Conservation (phyloP, 495 filamentous ascomycete genomes). For the Terfezia claveryi region DNA sequence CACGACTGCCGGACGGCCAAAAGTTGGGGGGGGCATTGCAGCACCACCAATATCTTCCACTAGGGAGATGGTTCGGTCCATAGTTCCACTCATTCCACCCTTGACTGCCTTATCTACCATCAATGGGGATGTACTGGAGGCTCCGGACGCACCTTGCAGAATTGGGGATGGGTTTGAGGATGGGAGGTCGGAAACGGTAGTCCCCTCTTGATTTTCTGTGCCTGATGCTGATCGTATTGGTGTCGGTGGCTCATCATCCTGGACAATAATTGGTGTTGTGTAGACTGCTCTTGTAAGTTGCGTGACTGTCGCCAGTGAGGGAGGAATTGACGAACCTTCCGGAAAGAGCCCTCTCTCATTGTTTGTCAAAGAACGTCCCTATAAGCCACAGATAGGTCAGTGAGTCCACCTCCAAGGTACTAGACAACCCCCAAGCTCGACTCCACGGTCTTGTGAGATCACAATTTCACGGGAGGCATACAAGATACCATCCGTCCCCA, state of each 20-base stretch:
- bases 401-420: conserved; percentile 4
- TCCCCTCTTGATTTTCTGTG: not conserved
- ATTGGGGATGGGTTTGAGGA: not conserved
- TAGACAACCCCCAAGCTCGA: conserved; percentile 4
- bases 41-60: not conserved
- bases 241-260: not conserved
- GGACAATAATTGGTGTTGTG: not conserved
- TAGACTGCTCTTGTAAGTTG: not conserved
- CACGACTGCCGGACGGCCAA: conserved; percentile 33
- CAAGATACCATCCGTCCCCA: conserved; percentile 92
- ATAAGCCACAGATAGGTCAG: not conserved
- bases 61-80: not conserved
- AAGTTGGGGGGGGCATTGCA: not conserved
- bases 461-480: conserved; percentile 25
- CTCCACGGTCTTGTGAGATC: conserved; percentile 7
- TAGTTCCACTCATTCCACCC: not conserved
- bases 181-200: not conserved
- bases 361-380: conserved; percentile 16
- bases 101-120: not conserved
- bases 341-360: conserved; percentile 15
- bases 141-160: not conserved
- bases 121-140: not conserved
- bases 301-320: not conserved
- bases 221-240: not conserved
- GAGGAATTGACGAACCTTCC: conserved; percentile 10